Base-by-base conservation (phyloP, 2,329 filamentous ascomycete genomes). In the Helminthosporium solani region DNA sequence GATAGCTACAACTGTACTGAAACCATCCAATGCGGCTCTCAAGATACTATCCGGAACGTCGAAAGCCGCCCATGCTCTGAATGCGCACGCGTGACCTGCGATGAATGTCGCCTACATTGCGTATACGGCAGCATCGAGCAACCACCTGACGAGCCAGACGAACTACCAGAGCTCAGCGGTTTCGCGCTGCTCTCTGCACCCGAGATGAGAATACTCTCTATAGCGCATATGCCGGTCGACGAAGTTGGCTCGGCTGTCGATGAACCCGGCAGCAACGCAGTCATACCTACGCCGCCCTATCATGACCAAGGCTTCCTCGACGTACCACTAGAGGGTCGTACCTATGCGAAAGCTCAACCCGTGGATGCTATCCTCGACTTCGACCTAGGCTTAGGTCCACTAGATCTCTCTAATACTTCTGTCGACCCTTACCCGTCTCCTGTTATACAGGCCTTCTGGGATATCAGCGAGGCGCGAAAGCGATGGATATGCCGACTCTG, bases 91-190 rank as follows among this genome's bases (percentile, higher is more conserved):
- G 65, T 48, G n/a, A 69, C 66, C 2, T 69, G 66, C 49, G 49
- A 69, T 31, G 66, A 69, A 42, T 69, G 66, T 36, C 58, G 66
- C 7, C 59, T 67, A 27, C 66, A 69, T 39, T 65, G 61, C 46
- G 61, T 67, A 3, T 69, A 66, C 33, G 64, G 67, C 30, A 64
- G 56, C 36, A 60, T 59, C 40, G 60, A 57, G 45, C 57, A 64
- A 43, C 34, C 51, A 3, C 46, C 58, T 2, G 51, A 51, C 15
- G 59, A 63, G 1, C 48, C 55, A 1, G 61, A 66, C 19, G 66
- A 68, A 23, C 40, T 69, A 7, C 58, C 63, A 0, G 58, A 60
- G 21, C 64, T 57, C 21, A 64, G 63, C 30, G 66, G 66, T 18
- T 67, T 64, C 34, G 55, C 60, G 1, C 34, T 69, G 16, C 53